A percentile compares a stretch with the other conserved stretches of the same genome.
Evolutionary conservation across 495 filamentous ascomycete genomes (phyloP).

Genomic region (Penicilliopsis zonata): DNA sequence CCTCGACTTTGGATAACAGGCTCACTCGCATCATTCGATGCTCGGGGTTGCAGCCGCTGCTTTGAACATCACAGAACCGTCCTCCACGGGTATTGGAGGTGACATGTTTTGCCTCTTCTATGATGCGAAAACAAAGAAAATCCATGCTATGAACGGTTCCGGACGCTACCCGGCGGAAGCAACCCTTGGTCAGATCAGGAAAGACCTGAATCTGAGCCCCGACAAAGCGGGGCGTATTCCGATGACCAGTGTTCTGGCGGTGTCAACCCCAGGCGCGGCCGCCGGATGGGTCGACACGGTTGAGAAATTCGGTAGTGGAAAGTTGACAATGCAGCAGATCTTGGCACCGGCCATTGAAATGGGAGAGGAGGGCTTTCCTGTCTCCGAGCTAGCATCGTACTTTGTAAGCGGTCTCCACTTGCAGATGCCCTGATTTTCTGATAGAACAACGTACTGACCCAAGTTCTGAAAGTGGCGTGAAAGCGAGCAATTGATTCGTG

Average conservation of each 20-base stretch:
- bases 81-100: conserved; percentile 91
- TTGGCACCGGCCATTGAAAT: conserved; percentile 75
- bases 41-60: conserved; percentile 46
- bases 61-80: conserved; percentile 87
- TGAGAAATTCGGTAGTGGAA: conserved; percentile 86
- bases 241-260: conserved; percentile 63
- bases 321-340: conserved; percentile 64
- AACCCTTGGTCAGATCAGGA: conserved; percentile 56
- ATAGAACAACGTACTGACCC: neutral
- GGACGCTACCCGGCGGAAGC: conserved; percentile 63
- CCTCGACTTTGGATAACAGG: no score
- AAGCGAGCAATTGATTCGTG: conserved; percentile 45
- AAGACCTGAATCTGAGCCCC: conserved; percentile 54
- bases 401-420: conserved; percentile 48
- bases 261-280: conserved; percentile 80
- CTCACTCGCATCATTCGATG: no score
- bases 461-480: conserved; percentile 48
- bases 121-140: conserved; percentile 64
- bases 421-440: neutral
- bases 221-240: conserved; percentile 55
- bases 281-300: conserved; percentile 91
- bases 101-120: conserved; percentile 98
- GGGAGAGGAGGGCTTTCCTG: conserved; percentile 81
- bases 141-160: conserved; percentile 83
- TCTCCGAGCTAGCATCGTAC: conserved; percentile 63